A percentile compares a stretch with the other conserved stretches of the same genome.
phyloP scores from a whole-genome alignment of 129 eudicot species.

The Smallanthus sonchifolius region DNA sequence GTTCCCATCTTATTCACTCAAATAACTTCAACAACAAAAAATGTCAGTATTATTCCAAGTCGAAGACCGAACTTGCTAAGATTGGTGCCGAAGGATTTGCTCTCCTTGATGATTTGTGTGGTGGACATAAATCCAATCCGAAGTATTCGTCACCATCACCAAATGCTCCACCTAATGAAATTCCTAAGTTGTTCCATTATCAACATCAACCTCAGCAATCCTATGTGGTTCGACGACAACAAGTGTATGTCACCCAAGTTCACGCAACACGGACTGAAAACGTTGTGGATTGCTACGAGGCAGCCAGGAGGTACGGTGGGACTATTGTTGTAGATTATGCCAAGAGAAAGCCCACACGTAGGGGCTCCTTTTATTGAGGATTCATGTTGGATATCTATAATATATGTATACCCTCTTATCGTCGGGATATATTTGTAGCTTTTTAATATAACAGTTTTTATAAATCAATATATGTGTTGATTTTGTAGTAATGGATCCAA shows the following conservation, averaged over 20 bases:
- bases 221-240: neutral
- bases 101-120: conserved; percentile 13
- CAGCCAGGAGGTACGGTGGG: conserved; percentile 32
- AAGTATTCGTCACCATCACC: neutral
- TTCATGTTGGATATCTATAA: neutral
- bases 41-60: conserved; percentile 14
- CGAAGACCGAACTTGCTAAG: conserved; percentile 17
- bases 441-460: too few relatives aligned
- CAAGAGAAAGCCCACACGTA: conserved; percentile 18
- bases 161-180: neutral
- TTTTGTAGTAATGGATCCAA: too few relatives aligned
- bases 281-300: conserved; percentile 36
- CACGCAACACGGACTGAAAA: conserved; percentile 5
- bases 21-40: neutral
- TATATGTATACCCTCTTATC: neutral
- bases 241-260: neutral
- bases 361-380: conserved; percentile 13
- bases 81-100: conserved; percentile 28
- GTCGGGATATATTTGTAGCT: too few relatives aligned
- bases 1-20: neutral
- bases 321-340: conserved; percentile 31
- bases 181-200: neutral
- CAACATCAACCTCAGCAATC: conserved; percentile 16
- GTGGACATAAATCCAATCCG: conserved; percentile 6
- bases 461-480: too few relatives aligned